Conservation (phyloP, 2,329 filamentous ascomycete species). For the Aspergillus fijiensis region DNA sequence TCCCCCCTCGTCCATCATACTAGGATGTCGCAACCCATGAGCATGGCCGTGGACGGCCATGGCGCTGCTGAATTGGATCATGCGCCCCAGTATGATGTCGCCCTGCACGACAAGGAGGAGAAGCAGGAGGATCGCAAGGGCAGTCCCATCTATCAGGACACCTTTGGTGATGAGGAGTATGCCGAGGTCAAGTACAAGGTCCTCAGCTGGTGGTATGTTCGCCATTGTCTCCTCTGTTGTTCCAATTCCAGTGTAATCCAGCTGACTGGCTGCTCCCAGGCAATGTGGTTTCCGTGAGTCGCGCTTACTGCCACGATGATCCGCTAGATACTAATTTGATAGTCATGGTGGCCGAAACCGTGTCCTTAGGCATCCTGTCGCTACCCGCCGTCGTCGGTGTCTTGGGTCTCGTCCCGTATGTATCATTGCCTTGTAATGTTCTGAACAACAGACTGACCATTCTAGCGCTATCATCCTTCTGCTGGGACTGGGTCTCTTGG, state of each 20-base stretch:
- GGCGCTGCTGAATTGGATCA: background rate
- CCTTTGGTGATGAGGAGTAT: constrained; percentile 35
- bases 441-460: background rate
- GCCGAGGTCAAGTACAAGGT: constrained; percentile 51
- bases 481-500: constrained; percentile 51
- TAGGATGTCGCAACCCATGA: background rate
- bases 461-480: constrained; percentile 48
- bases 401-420: constrained; percentile 52
- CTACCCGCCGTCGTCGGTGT: constrained; percentile 53
- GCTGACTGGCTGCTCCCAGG: constrained; percentile 22
- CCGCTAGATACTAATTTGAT: constrained; percentile 3
- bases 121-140: constrained; percentile 16
- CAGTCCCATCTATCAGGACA: constrained; percentile 20
- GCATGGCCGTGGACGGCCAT: background rate
- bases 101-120: constrained; percentile 15
- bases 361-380: constrained; percentile 56
- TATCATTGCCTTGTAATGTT: background rate
- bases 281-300: constrained; percentile 40
- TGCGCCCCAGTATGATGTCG: background rate
- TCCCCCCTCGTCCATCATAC: background rate
- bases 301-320: background rate
- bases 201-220: constrained; percentile 43
- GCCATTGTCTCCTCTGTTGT: no score
- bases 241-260: background rate
- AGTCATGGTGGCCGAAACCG: constrained; percentile 58